Evolutionary conservation across 129 eudicot species (phyloP), one percentile per base, ranked within the genome.

Genomic region (Flaveria ramosissima): DNA sequence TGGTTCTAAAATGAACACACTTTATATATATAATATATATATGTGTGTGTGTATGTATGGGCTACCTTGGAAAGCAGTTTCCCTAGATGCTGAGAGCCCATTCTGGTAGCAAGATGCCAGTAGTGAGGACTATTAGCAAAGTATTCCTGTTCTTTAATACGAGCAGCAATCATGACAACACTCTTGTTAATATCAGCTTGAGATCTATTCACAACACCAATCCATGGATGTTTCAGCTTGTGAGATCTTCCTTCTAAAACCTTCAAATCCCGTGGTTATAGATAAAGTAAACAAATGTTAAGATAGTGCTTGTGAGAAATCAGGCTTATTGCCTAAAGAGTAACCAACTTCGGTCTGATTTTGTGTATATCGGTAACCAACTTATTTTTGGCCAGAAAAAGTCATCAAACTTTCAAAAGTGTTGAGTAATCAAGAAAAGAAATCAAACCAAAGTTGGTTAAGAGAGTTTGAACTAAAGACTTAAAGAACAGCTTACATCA

Each of bases 71-170:
- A 51, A 51, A 51, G 19, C 21, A 51, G 57, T 51, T 51, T 51
- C 57, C 57, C 57, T 53, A 53, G 24, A 53, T 53, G 24, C 60
- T 53, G 24, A 53, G 60, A 53, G 60, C 60, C 60, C 60, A 53
- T 53, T 53, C 53, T 53, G 23, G 60, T 53, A 16, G 61, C 61
- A 55, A 55, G 61, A 55, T 55, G 21, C 61, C 24, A 55, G 24
- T 55, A 48, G 53, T 48, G 53, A 14, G 53, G 53, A 14, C 53
- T 55, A 23, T 55, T 55, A 53, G 61, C 23, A 16, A 53, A 53
- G 61, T 53, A 55, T 55, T 55, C 61, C 10, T 55, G 61, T 19
- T 55, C 61, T 55, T 17, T 55, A 55, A 17, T 48, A 48, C 53
- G 53, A 48, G 53, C 53, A 13, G 53, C 17, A 13, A 48, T 48